A percentile compares a stretch with the other conserved stretches of the same genome.
These are phyloP conservation scores for Periconia sp. DNA, from an alignment of 2,329 filamentous ascomycete genomes.

Conservation along the genomic window DNA sequence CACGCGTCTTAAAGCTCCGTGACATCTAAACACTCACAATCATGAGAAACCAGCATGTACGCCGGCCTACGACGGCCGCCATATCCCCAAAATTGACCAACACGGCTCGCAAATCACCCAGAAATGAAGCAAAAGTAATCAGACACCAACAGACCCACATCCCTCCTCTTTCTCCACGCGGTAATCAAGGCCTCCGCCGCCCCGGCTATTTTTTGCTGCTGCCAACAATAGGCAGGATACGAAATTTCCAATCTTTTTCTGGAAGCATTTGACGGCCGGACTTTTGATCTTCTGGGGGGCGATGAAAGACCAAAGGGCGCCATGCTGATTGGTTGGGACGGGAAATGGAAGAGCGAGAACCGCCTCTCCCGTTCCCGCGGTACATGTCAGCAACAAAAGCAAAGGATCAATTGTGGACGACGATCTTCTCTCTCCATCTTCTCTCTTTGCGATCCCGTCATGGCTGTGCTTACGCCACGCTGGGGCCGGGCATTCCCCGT, in stretches of 20 bases:
- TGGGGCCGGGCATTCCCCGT: neutral
- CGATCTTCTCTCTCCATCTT: neutral
- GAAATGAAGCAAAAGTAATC: too few species aligned
- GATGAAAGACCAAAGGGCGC: slow-evolving; percentile 1
- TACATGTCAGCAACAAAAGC: neutral
- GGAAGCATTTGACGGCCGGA: neutral
- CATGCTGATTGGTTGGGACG: neutral
- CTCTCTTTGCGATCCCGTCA: neutral
- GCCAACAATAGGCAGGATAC: neutral
- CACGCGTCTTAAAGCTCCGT: too few species aligned
- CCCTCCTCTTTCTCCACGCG: too few species aligned
- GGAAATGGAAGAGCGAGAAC: too few species aligned
- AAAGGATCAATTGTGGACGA: slow-evolving; percentile 7
- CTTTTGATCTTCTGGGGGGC: neutral
- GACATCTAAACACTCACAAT: too few species aligned
- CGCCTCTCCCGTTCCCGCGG: slow-evolving; percentile 6
- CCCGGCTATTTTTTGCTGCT: neutral
- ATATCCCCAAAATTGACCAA: too few species aligned
- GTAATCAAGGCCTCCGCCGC: too few species aligned
- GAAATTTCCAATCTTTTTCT: neutral
- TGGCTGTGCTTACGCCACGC: slow-evolving; percentile 2
- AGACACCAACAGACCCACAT: too few species aligned
- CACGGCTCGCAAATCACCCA: too few species aligned
- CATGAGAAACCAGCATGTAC: too few species aligned
- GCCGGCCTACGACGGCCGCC: too few species aligned